Percentiles rank a stretch among this genome's conserved stretches.
phyloP scores from a whole-genome alignment of 2,329 filamentous ascomycete species.

The Purpureocillium lavendulum region DNA sequence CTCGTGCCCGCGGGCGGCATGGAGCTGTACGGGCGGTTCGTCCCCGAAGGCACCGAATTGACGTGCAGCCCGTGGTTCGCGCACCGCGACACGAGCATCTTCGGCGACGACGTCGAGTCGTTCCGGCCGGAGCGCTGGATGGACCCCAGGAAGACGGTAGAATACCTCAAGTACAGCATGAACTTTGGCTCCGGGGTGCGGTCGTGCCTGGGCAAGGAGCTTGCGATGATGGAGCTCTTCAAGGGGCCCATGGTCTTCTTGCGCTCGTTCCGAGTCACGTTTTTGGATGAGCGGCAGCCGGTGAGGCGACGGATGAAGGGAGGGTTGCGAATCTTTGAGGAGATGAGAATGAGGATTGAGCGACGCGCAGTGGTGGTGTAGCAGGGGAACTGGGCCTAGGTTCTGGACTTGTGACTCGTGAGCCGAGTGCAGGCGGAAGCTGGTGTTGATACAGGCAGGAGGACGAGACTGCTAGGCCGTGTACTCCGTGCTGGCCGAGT shows the following conservation, averaged over 20 bases:
- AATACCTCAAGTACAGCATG: not conserved
- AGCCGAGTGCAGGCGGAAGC: too few relatives aligned
- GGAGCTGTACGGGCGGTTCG: not conserved
- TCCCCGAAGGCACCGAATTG: conserved; percentile 11
- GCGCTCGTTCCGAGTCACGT: not conserved
- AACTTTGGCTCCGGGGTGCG: not conserved
- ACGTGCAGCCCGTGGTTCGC: conserved; percentile 22
- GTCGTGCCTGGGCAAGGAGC: not conserved
- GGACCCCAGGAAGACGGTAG: not conserved
- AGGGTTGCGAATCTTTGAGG: too few relatives aligned
- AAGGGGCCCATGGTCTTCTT: not conserved
- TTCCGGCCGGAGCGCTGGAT: conserved; percentile 31
- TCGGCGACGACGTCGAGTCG: conserved; percentile 17
- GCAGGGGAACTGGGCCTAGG: too few relatives aligned
- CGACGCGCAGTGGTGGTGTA: too few relatives aligned
- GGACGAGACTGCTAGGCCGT: too few relatives aligned
- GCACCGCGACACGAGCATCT: conserved; percentile 16
- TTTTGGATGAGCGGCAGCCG: not conserved
- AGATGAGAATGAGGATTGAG: too few relatives aligned
- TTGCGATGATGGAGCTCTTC: not conserved
- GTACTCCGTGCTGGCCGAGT: too few relatives aligned
- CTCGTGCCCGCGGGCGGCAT: not conserved
- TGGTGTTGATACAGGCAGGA: too few relatives aligned
- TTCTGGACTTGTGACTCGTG: too few relatives aligned
- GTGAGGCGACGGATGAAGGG: too few relatives aligned